These are phyloP conservation scores for Murraya koenigii DNA, from an alignment of 345 rosid species.

Conservation along the genomic window DNA sequence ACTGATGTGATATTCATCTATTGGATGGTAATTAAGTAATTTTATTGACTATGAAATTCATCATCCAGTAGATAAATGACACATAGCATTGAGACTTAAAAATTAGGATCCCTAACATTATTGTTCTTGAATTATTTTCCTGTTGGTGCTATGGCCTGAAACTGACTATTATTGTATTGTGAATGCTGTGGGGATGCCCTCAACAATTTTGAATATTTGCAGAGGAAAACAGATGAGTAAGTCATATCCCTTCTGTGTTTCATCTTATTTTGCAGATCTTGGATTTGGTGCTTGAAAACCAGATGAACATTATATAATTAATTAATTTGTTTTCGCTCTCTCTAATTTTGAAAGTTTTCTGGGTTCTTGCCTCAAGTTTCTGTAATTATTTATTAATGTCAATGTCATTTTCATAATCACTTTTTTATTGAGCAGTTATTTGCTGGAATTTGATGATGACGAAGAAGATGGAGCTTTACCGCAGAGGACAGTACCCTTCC, in stretches of 20 bases:
- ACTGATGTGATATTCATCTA: no score
- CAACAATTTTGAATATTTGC: slow-evolving; percentile 24
- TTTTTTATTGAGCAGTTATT: slow-evolving; percentile 48
- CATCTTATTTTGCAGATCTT: neutral
- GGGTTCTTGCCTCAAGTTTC: neutral
- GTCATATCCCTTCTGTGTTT: slow-evolving; percentile 26
- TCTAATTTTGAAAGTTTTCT: neutral
- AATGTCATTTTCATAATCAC: neutral
- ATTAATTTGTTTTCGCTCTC: neutral
- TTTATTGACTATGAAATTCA: no score
- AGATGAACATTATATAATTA: neutral
- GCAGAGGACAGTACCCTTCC: slow-evolving; percentile 75
- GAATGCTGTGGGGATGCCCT: slow-evolving; percentile 21
- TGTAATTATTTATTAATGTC: neutral
- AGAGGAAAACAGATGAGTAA: slow-evolving; percentile 94
- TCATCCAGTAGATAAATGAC: no score
- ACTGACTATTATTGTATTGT: slow-evolving; percentile 30
- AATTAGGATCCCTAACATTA: no score
- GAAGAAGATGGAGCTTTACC: slow-evolving; percentile 97
- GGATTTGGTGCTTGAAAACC: neutral
- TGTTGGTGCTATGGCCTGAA: neutral
- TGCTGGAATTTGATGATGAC: slow-evolving; percentile 91
- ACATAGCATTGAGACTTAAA: no score
- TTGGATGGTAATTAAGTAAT: no score
- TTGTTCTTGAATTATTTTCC: no score